Conservation (phyloP, 352 stramenopile genomes). For the Phytophthora rubi region DNA sequence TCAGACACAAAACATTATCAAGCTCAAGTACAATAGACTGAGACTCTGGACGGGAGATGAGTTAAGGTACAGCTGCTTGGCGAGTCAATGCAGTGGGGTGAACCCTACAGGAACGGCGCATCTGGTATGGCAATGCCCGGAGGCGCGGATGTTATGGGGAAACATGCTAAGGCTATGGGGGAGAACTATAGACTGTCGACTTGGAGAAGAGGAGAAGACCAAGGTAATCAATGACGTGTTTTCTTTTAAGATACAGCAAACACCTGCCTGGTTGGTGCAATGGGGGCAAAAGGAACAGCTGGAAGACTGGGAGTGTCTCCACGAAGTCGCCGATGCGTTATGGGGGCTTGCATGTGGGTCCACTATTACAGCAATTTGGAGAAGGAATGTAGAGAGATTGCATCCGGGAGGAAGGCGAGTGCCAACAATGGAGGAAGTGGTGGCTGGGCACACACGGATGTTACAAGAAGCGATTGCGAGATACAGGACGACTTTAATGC, state of each 20-base stretch:
- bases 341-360: not conserved
- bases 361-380: not conserved
- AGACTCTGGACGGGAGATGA: not conserved
- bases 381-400: not conserved
- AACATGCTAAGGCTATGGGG: not conserved
- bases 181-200: not conserved
- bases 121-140: not conserved
- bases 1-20: not conserved
- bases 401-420: too few relatives aligned
- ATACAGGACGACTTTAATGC: too few relatives aligned
- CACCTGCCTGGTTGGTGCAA: not conserved
- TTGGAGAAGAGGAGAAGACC: not conserved
- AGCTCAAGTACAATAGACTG: not conserved
- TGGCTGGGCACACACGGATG: too few relatives aligned
- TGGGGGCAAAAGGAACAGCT: not conserved
- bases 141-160: not conserved
- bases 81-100: not conserved
- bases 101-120: not conserved
- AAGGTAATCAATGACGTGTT: not conserved
- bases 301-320: not conserved
- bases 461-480: too few relatives aligned
- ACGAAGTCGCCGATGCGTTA: not conserved
- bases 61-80: not conserved
- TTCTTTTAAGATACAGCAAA: not conserved
- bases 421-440: too few relatives aligned